phyloP scores from a whole-genome alignment of 2,329 filamentous ascomycete genomes.

The Fusarium chuoi region DNA sequence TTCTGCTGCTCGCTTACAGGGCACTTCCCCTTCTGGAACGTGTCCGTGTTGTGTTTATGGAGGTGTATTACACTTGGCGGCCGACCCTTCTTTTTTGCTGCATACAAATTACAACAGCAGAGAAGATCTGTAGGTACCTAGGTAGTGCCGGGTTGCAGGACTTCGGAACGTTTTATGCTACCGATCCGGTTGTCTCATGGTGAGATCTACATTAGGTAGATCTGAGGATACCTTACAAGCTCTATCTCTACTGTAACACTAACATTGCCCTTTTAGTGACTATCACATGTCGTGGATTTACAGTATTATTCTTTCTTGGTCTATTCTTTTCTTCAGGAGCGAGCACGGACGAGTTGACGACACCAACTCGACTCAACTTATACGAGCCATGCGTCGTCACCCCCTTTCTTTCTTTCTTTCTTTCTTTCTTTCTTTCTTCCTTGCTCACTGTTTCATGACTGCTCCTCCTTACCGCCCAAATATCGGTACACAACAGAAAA shows the following conservation, averaged over 20 bases:
- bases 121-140: background rate
- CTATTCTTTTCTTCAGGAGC: background rate
- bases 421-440: too few species aligned
- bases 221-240: background rate
- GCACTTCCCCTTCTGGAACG: background rate
- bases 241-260: background rate
- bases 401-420: too few species aligned
- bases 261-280: background rate
- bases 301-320: background rate
- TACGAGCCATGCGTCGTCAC: background rate
- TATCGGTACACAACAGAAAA: slow-evolving; percentile 86
- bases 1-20: slow-evolving; percentile 4
- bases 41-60: background rate
- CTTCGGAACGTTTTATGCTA: slow-evolving; percentile 25
- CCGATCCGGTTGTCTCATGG: slow-evolving; percentile 10
- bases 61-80: slow-evolving; percentile 19
- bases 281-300: background rate
- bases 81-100: slow-evolving; percentile 25
- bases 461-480: slow-evolving; percentile 64
- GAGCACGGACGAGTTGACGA: background rate
- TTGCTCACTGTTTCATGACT: background rate
- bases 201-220: background rate
- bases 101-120: background rate
- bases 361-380: background rate
- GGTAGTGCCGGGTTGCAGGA: slow-evolving; percentile 15